These are phyloP conservation scores for Rhododendron williamsianum DNA, from an alignment of 148 eudicot species.

Conservation along the genomic window DNA sequence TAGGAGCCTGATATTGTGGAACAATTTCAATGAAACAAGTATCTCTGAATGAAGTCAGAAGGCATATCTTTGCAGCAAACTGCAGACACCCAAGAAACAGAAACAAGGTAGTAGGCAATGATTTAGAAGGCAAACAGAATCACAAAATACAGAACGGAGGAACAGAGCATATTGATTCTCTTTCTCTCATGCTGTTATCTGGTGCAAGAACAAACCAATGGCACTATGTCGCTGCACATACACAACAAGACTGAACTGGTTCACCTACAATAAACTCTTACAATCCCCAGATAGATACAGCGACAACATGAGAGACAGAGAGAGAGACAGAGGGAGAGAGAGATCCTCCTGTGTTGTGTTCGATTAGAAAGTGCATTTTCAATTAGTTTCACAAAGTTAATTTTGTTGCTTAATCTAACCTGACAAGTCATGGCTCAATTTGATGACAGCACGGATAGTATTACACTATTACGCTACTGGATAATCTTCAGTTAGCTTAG, in stretches of 20 bases:
- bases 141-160: neutral
- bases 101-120: neutral
- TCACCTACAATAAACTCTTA: neutral
- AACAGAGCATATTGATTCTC: neutral
- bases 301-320: neutral
- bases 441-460: neutral
- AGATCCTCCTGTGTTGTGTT: neutral
- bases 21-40: slow-evolving; percentile 77
- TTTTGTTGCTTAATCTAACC: neutral
- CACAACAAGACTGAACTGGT: neutral
- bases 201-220: neutral
- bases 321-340: neutral
- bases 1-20: slow-evolving; percentile 60
- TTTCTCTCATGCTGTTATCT: neutral
- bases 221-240: neutral
- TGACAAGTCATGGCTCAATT: neutral
- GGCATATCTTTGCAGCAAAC: slow-evolving; percentile 93
- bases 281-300: neutral
- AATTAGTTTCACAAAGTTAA: neutral
- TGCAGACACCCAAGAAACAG: slow-evolving; percentile 27
- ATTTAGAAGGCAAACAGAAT: neutral
- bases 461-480: neutral
- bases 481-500: neutral
- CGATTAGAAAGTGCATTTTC: neutral
- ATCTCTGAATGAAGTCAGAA: slow-evolving; percentile 87